Percentiles rank a stretch among this genome's conserved stretches.
Conservation (phyloP, 805 yeast species). For the Candida pseudoglaebosa region DNA sequence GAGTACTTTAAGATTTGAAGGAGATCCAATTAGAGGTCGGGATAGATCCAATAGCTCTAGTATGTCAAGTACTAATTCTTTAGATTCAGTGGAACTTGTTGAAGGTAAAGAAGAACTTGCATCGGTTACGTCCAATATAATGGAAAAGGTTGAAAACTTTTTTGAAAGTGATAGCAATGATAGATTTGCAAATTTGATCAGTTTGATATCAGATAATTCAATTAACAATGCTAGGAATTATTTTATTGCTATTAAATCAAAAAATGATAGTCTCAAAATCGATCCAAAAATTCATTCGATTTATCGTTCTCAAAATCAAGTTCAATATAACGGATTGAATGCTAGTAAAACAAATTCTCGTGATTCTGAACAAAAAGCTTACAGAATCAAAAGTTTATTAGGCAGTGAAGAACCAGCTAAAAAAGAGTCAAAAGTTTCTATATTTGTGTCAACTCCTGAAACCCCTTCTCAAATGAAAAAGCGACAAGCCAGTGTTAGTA, state of each 20-base stretch:
- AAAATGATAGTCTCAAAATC: constrained; percentile 19
- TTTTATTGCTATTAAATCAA: constrained; percentile 17
- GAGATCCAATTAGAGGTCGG: background rate
- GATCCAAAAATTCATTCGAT: constrained; percentile 34
- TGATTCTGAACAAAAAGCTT: constrained; percentile 16
- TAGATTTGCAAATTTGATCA: constrained; percentile 3
- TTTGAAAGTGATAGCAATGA: constrained; percentile 5
- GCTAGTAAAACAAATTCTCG: background rate
- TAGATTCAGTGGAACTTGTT: constrained; percentile 1
- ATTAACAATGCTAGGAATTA: constrained; percentile 24
- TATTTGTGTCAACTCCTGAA: background rate
- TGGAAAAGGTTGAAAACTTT: background rate
- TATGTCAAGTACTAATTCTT: background rate
- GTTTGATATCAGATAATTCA: constrained; percentile 19
- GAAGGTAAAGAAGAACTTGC: background rate
- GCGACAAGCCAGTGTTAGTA: constrained; percentile 2
- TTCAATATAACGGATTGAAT: background rate
- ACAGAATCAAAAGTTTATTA: constrained; percentile 39
- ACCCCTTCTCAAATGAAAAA: constrained; percentile 1
- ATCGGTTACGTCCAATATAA: background rate
- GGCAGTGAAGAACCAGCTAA: constrained; percentile 28
- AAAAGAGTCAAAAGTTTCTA: constrained; percentile 4
- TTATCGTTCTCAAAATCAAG: constrained; percentile 21
- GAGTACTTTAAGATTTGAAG: constrained; percentile 2
- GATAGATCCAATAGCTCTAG: background rate